Base-by-base conservation (phyloP, 2,329 filamentous ascomycete genomes). In the Colletotrichum tamarilloi region DNA sequence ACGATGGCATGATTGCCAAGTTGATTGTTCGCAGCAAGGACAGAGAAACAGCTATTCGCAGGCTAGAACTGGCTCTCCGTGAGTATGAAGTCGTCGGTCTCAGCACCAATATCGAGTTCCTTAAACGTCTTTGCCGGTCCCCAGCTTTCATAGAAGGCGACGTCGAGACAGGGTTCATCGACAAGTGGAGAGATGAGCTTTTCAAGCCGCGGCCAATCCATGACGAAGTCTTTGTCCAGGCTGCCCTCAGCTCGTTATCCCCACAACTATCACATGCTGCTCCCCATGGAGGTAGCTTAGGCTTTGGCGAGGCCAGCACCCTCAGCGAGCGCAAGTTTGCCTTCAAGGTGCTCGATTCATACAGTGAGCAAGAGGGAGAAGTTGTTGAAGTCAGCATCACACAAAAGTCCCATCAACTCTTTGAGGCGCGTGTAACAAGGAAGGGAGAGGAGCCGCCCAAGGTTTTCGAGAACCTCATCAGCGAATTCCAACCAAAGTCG, bases 1-100 rank as follows among this genome's bases (percentile, higher is more conserved):
- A 99, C 82, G 97, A 99, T 78, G 97, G 97, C 32, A 99, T 99
- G 97, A 98, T 99, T 77, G 94, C 97, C 57, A 99, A 99, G 84
- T 89, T 99, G 65, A 99, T 99, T 77, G 95, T 98, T 6, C 91
- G 94, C 71, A 97, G 94, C 0, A 89, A 91, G 19, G 93, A 93
- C 69, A 90, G 97, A 73, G 90, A 93, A 80, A 92, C 93, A 30
- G 94, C 95, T 4, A 92, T 99, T 62, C 92, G 94, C 72, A 97
- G 94, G 82, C 87, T 99, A 72, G 91, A 92, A 49, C 87, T 92
- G 4, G 95, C 97, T 0, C 86, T 99, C 12, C 92, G 94, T 76
- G 89, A 94, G 60, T 99, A 98, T 80, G 95, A 99, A 83, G 92
- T 99, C 12, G 97, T 96, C 3, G 97, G 97, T 0, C 90, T 97